These are phyloP conservation scores for Cucurbita moschata DNA, from an alignment of 306 rosid species.

Conservation along the genomic window DNA sequence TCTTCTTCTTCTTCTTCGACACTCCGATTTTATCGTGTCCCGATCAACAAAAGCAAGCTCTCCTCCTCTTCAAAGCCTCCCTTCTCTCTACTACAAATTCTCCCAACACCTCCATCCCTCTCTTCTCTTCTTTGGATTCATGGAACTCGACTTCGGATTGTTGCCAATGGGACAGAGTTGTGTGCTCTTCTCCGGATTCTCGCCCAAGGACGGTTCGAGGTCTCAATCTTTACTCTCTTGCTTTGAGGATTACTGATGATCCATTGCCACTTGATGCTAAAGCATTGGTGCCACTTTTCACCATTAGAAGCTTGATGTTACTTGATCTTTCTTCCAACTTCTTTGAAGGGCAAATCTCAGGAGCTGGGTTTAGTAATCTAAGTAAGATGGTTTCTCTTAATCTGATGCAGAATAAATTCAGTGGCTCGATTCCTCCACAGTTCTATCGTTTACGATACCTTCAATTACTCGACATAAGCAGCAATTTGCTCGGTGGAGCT, in stretches of 20 bases:
- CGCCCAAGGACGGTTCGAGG: neutral
- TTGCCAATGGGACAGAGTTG: constrained; percentile 16
- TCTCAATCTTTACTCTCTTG: constrained; percentile 8
- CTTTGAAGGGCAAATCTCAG: constrained; percentile 8
- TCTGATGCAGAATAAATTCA: constrained; percentile 7
- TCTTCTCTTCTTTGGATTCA: constrained; percentile 1
- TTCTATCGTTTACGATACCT: constrained; percentile 1
- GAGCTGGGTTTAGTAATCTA: constrained; percentile 6
- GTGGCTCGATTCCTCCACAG: constrained; percentile 7
- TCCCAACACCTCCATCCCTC: neutral
- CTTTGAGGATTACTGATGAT: neutral
- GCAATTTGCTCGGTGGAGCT: constrained; percentile 2
- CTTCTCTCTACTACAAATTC: neutral
- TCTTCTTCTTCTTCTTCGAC: neutral
- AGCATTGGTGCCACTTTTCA: constrained; percentile 9
- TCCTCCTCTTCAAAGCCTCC: constrained; percentile 14
- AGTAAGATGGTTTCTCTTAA: constrained; percentile 9
- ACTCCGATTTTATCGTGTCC: constrained; percentile 1
- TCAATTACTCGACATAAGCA: constrained; percentile 11
- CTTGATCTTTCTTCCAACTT: constrained; percentile 10
- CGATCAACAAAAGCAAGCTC: constrained; percentile 10
- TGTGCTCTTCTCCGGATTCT: neutral
- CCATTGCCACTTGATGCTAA: constrained; percentile 2
- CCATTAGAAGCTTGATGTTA: constrained; percentile 10
- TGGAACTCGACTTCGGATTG: constrained; percentile 14